A percentile compares a stretch with the other conserved stretches of the same genome.
phyloP scores from a whole-genome alignment of 2,329 filamentous ascomycete genomes.

The Endocalyx cinctus region DNA sequence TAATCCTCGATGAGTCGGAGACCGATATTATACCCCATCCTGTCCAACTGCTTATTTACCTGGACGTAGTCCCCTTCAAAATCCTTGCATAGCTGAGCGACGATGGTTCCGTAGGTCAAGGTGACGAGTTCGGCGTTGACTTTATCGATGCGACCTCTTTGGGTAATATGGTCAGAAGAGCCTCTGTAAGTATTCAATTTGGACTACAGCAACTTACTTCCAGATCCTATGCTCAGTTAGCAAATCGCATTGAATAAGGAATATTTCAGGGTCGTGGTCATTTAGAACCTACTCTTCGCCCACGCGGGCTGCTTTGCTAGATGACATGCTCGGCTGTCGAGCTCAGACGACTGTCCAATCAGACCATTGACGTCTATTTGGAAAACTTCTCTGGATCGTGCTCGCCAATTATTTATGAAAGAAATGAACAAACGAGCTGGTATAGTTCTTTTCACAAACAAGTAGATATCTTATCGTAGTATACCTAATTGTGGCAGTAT shows the following conservation, averaged over 20 bases:
- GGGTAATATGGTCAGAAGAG: conserved; percentile 10
- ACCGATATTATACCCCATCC: conserved; percentile 99
- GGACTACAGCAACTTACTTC: conserved; percentile 82
- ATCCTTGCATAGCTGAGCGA: conserved; percentile 93
- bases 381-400: too few species aligned
- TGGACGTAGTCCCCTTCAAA: conserved; percentile 91
- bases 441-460: too few species aligned
- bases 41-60: conserved; percentile 96
- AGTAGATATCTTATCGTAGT: too few species aligned
- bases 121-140: conserved; percentile 97
- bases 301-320: conserved; percentile 56
- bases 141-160: conserved; percentile 90
- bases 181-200: too few species aligned
- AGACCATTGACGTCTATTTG: conserved; percentile 18
- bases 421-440: too few species aligned
- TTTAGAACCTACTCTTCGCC: conserved; percentile 53
- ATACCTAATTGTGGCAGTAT: too few species aligned
- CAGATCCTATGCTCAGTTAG: conserved; percentile 61
- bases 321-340: conserved; percentile 44
- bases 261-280: conserved; percentile 2
- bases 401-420: too few species aligned
- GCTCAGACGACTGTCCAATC: conserved; percentile 12
- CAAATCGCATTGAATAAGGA: conserved; percentile 11
- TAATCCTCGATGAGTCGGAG: conserved; percentile 96
- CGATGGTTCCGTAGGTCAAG: conserved; percentile 95